Conservation (phyloP, 2,329 filamentous ascomycete species). For the Colletotrichum destructivum region DNA sequence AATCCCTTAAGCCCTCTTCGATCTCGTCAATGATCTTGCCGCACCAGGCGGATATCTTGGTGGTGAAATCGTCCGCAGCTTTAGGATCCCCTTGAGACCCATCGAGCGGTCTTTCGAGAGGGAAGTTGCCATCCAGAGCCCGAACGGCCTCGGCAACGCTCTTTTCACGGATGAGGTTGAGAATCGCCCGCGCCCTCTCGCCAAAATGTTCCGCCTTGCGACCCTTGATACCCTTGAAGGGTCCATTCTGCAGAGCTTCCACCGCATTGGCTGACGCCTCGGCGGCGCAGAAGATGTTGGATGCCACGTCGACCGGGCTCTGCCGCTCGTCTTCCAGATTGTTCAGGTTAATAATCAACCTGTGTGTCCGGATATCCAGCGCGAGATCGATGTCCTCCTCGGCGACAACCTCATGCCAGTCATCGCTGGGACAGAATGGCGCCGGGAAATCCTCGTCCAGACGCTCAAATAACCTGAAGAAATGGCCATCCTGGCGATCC, state of each 20-base stretch:
- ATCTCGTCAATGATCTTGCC: slow-evolving; percentile 27
- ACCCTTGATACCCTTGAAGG: slow-evolving; percentile 18
- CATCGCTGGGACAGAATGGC: slow-evolving; percentile 44
- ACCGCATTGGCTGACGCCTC: slow-evolving; percentile 16
- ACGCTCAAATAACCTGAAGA: slow-evolving; percentile 48
- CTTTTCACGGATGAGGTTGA: slow-evolving; percentile 13
- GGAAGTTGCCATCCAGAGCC: slow-evolving; percentile 16
- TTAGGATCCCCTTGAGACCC: not conserved
- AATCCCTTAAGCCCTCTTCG: not conserved
- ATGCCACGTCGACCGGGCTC: slow-evolving; percentile 12
- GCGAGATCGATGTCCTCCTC: slow-evolving; percentile 47
- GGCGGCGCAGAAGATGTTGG: slow-evolving; percentile 27
- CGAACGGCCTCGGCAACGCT: slow-evolving; percentile 32
- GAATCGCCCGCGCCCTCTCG: slow-evolving; percentile 11
- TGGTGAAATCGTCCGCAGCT: slow-evolving; percentile 1
- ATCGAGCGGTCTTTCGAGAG: not conserved
- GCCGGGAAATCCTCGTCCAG: slow-evolving; percentile 51
- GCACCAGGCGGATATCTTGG: slow-evolving; percentile 10
- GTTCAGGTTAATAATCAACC: slow-evolving; percentile 50
- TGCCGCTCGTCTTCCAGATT: not conserved
- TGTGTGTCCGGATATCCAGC: slow-evolving; percentile 56
- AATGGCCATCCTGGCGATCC: slow-evolving; percentile 41
- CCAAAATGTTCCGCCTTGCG: not conserved
- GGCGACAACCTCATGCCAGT: slow-evolving; percentile 23
- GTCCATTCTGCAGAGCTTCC: slow-evolving; percentile 24